Evolutionary conservation across 805 yeast genomes (phyloP).

Genomic region (Scheffersomyces ergatensis): DNA sequence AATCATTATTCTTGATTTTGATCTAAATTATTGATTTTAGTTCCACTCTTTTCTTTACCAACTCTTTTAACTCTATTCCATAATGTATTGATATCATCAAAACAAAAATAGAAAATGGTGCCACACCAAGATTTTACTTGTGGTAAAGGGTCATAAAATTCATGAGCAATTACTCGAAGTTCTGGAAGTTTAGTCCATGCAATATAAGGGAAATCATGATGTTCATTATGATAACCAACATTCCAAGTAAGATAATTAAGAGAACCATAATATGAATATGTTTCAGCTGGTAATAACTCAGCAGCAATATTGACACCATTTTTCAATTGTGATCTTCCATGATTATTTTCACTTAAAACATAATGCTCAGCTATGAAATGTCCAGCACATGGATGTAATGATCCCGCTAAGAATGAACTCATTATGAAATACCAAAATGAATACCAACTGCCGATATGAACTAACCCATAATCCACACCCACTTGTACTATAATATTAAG

Average conservation of each 20-base stretch:
- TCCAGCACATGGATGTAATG: constrained; percentile 91
- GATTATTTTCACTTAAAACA: constrained; percentile 57
- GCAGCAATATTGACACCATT: constrained; percentile 22
- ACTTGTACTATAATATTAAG: constrained; percentile 64
- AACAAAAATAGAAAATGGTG: constrained; percentile 69
- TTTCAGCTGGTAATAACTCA: constrained; percentile 60
- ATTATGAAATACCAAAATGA: constrained; percentile 65
- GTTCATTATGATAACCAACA: constrained; percentile 93
- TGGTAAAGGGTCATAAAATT: constrained; percentile 81
- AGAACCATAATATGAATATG: constrained; percentile 84
- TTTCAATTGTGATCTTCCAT: constrained; percentile 22
- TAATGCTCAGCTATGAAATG: constrained; percentile 96
- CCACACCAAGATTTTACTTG: constrained; percentile 74
- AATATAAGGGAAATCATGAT: constrained; percentile 91
- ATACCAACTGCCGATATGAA: constrained; percentile 61
- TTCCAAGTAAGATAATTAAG: constrained; percentile 82
- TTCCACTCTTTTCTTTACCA: constrained; percentile 35
- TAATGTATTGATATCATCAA: constrained; percentile 63
- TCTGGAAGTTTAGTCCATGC: constrained; percentile 82
- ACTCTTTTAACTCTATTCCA: constrained; percentile 81
- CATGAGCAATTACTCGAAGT: constrained; percentile 65
- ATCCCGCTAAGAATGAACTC: constrained; percentile 85
- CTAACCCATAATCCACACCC: constrained; percentile 54
- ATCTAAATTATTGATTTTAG: constrained; percentile 14
- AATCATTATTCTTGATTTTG: constrained; percentile 2